Evolutionary conservation across 106 monocot genomes (phyloP), one percentile per base, ranked within the genome.

Genomic region (Platanthera zijinensis): DNA sequence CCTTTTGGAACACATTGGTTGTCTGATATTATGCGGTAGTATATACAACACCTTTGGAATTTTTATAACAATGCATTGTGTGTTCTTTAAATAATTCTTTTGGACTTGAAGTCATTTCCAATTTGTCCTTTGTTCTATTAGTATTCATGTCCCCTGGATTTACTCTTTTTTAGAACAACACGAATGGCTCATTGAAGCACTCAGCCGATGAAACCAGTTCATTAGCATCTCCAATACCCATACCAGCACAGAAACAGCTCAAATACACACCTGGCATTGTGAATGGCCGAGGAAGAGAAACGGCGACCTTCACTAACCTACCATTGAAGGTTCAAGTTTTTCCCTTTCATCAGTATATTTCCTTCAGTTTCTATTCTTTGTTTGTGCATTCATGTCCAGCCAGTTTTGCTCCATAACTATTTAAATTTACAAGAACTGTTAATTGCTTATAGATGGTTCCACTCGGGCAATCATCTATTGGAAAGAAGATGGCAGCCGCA

Each of bases 231-330:
- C 96, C 96, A 14, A 57, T 96, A 47, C 69, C 91, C 50, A 71
- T 85, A 53, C 96, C 93, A 13, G 93, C 96, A 80, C 96, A 97
- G 78, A 97, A 97, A 74, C 96, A 97, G 77, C 91, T 93, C 32
- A 97, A 97, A 74, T 97, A 91, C 77, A 86, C 86, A 9, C 81
- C 93, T 78, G 96, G 96, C 17, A 93, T 97, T 78, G 96, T 73
- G n/a, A 97, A 93, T 77, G 72, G 87, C 71, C 85, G 87, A 75
- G 82, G 67, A 80, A 86, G 71, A 81, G 89, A 78, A 75, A 48
- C 62, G 69, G 59, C 78, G 28, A 75, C 80, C 21, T 86, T 87
- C 66, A 83, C 77, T 49, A 85, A 82, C 47, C 78, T 74, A 7
- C 52, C 79, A 57, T 64, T 81, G 18, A 97, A 97, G 96, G 96